Evolutionary conservation across 2,329 filamentous ascomycete genomes (phyloP).

Genomic region (Colletotrichum kahawae): DNA sequence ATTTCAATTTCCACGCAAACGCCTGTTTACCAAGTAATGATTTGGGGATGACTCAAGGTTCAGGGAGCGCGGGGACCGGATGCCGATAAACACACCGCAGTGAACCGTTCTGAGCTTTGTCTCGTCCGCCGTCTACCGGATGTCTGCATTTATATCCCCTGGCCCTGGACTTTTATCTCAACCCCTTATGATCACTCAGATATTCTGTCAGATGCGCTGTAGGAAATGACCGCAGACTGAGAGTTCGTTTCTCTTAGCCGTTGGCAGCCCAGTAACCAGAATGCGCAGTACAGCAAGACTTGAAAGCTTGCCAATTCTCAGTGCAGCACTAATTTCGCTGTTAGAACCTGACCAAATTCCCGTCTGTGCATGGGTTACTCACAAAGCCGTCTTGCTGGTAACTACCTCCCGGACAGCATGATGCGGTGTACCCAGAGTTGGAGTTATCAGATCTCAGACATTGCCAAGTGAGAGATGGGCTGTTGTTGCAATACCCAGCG

Average conservation of each 20-base stretch:
- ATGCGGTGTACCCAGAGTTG: constrained; percentile 2
- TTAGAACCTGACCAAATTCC: background rate
- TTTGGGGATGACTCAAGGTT: background rate
- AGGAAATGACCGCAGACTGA: background rate
- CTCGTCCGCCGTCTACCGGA: background rate
- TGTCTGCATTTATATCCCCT: accelerated
- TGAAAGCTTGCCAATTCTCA: background rate
- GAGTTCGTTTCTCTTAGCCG: background rate
- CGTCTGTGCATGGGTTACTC: background rate
- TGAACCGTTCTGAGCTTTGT: accelerated
- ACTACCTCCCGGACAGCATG: background rate
- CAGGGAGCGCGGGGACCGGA: background rate
- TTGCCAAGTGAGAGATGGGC: background rate
- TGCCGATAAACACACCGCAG: accelerated
- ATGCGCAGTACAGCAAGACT: background rate
- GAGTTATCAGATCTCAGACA: background rate
- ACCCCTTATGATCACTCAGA: background rate
- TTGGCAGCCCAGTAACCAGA: background rate
- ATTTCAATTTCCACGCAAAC: background rate
- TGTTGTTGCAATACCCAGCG: background rate
- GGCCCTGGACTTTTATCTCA: background rate
- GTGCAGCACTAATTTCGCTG: background rate
- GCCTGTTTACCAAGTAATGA: background rate
- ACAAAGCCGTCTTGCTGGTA: background rate
- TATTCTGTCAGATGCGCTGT: accelerated